Evolutionary conservation across 192 early-diverging fungal species (phyloP).

Genomic region (Chytriomyces confervae): DNA sequence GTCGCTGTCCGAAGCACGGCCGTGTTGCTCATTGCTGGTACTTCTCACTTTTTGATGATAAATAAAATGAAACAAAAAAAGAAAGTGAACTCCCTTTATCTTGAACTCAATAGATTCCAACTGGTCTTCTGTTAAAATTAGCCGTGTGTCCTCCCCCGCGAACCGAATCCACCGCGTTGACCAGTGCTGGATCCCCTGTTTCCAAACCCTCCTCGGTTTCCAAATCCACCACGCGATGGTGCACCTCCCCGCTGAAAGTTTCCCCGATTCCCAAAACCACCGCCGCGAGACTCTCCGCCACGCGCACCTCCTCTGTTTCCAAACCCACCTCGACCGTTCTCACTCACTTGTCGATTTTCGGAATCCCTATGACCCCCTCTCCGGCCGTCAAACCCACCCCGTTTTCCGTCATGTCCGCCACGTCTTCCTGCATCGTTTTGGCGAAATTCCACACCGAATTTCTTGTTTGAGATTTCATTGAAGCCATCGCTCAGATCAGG

Average conservation of each 20-base stretch:
- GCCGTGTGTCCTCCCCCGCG: no score
- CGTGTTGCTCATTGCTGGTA: no score
- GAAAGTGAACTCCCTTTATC: no score
- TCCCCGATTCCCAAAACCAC: neutral
- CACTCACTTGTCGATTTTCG: neutral
- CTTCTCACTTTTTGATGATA: neutral
- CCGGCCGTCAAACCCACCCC: neutral
- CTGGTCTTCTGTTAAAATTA: no score
- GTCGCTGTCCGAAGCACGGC: no score
- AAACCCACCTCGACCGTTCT: constrained; percentile 8
- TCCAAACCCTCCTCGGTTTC: neutral
- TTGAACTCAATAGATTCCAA: no score
- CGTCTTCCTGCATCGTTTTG: neutral
- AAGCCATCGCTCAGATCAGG: neutral
- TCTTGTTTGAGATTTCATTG: neutral
- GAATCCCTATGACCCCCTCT: neutral
- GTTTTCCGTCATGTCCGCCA: neutral
- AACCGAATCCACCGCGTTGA: neutral
- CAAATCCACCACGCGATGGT: constrained; percentile 14
- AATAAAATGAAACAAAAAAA: no score
- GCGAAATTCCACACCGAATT: neutral
- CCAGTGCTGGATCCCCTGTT: neutral
- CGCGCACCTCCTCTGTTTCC: constrained; percentile 9
- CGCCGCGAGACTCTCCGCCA: constrained; percentile 1
- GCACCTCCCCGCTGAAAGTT: neutral